A percentile compares a stretch with the other conserved stretches of the same genome.
phyloP scores from a whole-genome alignment of 257 asterid species.

The Plectranthus barbatus region DNA sequence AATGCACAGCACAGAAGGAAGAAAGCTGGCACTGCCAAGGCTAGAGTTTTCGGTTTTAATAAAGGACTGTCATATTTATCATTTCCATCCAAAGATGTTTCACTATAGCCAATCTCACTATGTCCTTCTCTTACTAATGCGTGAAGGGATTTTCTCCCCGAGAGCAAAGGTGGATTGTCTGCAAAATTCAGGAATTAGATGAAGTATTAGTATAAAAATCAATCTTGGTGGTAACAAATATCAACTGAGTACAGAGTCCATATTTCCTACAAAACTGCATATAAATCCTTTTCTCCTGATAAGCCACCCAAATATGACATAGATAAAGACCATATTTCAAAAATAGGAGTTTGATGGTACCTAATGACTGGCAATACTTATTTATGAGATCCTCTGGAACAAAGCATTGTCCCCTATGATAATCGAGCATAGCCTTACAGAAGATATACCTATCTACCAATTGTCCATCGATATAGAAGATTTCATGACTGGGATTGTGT shows the following conservation, averaged over 20 bases:
- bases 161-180: conserved; percentile 38
- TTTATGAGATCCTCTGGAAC: conserved; percentile 19
- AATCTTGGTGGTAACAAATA: background rate
- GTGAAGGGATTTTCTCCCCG: conserved; percentile 43
- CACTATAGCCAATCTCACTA: conserved; percentile 17
- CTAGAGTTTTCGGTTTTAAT: conserved; percentile 40
- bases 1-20: conserved; percentile 59
- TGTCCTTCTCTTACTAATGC: conserved; percentile 37
- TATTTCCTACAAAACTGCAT: background rate
- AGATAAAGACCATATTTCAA: background rate
- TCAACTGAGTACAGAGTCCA: background rate
- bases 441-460: conserved; percentile 50
- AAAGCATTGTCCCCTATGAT: conserved; percentile 37
- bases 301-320: background rate
- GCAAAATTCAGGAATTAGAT: conserved; percentile 15
- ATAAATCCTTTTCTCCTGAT: background rate
- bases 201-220: background rate
- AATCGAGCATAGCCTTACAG: conserved; percentile 44
- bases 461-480: conserved; percentile 53
- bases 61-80: conserved; percentile 23
- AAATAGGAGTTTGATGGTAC: conserved; percentile 25
- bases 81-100: conserved; percentile 19
- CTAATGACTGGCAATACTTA: conserved; percentile 46
- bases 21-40: conserved; percentile 65
- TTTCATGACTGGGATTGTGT: conserved; percentile 29